phyloP scores from a whole-genome alignment of 1,284 basidiomycete species.

The Agaricales sp. region DNA sequence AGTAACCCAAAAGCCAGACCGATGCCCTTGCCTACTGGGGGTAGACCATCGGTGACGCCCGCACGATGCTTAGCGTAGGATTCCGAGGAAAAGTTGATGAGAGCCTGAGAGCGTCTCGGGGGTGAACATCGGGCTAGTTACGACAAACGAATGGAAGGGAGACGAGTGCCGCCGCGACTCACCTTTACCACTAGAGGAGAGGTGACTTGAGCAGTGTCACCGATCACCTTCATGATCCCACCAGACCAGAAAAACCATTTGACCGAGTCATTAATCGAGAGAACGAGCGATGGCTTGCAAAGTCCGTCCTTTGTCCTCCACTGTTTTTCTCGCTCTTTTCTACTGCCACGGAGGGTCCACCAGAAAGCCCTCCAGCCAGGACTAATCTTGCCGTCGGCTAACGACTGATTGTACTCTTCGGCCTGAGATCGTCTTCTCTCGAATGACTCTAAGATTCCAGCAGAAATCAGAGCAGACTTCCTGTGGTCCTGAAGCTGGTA shows the following conservation, averaged over 20 bases:
- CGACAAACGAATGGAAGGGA: neutral
- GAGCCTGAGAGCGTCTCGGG: neutral
- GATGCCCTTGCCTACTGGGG: constrained; percentile 61
- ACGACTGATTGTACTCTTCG: constrained; percentile 56
- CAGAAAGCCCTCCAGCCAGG: constrained; percentile 42
- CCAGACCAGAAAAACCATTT: constrained; percentile 78
- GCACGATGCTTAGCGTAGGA: constrained; percentile 48
- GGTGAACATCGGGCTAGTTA: neutral
- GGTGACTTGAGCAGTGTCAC: constrained; percentile 64
- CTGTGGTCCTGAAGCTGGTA: constrained; percentile 54
- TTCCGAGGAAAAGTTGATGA: constrained; percentile 60
- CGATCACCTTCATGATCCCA: constrained; percentile 67
- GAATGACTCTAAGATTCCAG: constrained; percentile 56
- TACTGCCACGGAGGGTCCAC: constrained; percentile 51
- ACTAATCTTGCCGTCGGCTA: constrained; percentile 55
- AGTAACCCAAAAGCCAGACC: constrained; percentile 70
- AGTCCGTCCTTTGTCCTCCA: constrained; percentile 62
- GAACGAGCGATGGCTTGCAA: constrained; percentile 57
- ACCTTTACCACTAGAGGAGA: constrained; percentile 70
- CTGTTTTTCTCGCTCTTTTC: constrained; percentile 41
- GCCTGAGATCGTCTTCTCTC: constrained; percentile 49
- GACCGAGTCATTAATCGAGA: constrained; percentile 76
- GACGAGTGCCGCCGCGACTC: neutral
- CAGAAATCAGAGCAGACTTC: constrained; percentile 42
- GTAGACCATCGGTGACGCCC: constrained; percentile 30